Conservation (phyloP, 225 moss, liverwort and hornwort species). For the Antitrichia curtipendula region DNA sequence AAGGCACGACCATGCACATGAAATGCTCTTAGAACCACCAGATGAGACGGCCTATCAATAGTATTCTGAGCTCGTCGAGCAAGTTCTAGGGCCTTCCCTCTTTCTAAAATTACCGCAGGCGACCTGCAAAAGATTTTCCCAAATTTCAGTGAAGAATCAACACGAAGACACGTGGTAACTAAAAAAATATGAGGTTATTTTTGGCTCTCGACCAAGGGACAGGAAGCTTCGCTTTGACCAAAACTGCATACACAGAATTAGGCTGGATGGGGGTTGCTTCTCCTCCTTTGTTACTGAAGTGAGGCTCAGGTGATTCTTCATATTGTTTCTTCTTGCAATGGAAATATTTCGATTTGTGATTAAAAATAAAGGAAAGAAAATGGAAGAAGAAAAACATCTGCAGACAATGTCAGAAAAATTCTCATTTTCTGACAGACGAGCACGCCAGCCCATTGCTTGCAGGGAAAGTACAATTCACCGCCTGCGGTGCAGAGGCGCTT, state of each 20-base stretch:
- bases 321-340: not conserved
- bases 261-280: not conserved
- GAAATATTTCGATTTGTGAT: not conserved
- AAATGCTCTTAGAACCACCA: constrained; percentile 26
- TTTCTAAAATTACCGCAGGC: constrained; percentile 12
- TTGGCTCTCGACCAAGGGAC: not conserved
- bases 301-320: not conserved
- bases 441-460: not conserved
- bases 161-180: not conserved
- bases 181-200: not conserved
- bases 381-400: not conserved
- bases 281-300: not conserved
- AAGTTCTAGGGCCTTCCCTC: constrained; percentile 26
- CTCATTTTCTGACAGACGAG: not conserved
- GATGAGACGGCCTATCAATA: constrained; percentile 25
- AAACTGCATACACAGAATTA: not conserved
- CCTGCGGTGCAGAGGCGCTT: not conserved
- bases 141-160: not conserved
- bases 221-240: no score
- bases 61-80: constrained; percentile 13
- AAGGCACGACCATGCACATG: constrained; percentile 42
- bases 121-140: not conserved
- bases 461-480: not conserved
- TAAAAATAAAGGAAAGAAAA: not conserved
- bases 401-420: not conserved